Evolutionary conservation across 2,329 filamentous ascomycete genomes (phyloP).

Genomic region (Helotiales sp.): DNA sequence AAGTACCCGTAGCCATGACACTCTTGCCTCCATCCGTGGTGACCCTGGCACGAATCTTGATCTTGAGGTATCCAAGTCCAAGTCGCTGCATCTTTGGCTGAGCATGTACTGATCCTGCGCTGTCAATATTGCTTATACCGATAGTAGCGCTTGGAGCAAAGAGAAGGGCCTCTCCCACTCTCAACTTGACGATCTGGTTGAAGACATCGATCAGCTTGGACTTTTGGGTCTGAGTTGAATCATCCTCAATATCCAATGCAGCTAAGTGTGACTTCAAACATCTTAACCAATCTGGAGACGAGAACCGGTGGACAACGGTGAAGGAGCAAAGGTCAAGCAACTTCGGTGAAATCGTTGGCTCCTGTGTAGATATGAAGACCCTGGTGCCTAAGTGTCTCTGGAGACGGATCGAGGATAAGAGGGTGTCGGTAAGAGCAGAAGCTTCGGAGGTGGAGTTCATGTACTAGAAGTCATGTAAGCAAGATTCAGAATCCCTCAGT

Average conservation of each 20-base stretch:
- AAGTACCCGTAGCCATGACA: conserved; percentile 31
- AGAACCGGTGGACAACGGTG: conserved; percentile 73
- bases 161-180: conserved; percentile 48
- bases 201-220: conserved; percentile 37
- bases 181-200: conserved; percentile 46
- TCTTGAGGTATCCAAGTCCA: conserved; percentile 37
- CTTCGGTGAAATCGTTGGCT: conserved; percentile 68
- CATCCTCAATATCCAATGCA: conserved; percentile 36
- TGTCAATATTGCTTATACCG: conserved; percentile 6
- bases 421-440: conserved; percentile 56
- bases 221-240: conserved; percentile 21
- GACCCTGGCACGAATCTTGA: conserved; percentile 41
- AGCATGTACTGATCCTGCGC: background rate
- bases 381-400: conserved; percentile 70
- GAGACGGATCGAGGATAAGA: conserved; percentile 64
- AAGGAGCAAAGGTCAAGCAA: conserved; percentile 71
- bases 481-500: too few species aligned
- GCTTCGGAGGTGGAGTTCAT: conserved; percentile 59
- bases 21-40: conserved; percentile 46
- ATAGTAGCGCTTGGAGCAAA: conserved; percentile 49
- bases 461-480: conserved; percentile 43
- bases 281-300: conserved; percentile 58
- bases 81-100: conserved; percentile 23
- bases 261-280: conserved; percentile 46
- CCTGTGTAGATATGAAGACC: conserved; percentile 74